phyloP scores from a whole-genome alignment of 305 asterid genomes.

The Fraxinus floribunda region DNA sequence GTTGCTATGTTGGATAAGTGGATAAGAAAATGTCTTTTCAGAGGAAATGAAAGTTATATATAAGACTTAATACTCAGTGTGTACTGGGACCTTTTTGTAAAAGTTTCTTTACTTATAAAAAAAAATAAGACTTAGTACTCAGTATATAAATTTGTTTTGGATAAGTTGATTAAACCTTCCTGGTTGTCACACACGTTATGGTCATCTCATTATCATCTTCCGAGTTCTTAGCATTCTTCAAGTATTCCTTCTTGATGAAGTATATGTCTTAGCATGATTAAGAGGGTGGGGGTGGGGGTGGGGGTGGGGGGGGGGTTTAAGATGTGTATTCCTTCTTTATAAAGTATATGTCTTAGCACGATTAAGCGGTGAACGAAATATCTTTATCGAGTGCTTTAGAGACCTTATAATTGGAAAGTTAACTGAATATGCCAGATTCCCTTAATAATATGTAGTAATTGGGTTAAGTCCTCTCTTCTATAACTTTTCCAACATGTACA shows the following conservation, averaged over 20 bases:
- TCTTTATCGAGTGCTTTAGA: not conserved
- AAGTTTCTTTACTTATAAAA: too few species aligned
- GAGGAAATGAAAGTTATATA: not conserved
- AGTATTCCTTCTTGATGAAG: not conserved
- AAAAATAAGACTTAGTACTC: too few species aligned
- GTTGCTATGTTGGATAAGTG: not conserved
- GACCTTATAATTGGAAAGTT: not conserved
- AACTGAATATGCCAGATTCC: not conserved
- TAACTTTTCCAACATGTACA: not conserved
- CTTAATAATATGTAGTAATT: not conserved
- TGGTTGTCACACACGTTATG: conserved; percentile 3
- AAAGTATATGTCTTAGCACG: not conserved
- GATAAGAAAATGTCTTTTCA: not conserved
- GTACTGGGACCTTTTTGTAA: too few species aligned
- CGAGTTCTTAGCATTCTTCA: not conserved
- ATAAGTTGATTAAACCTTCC: not conserved
- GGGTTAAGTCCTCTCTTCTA: not conserved
- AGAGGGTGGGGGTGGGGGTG: too few species aligned
- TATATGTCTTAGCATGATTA: not conserved
- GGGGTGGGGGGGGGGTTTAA: not conserved
- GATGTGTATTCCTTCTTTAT: not conserved
- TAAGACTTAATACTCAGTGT: not conserved
- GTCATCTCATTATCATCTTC: not conserved
- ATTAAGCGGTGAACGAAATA: not conserved
- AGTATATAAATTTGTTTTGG: not conserved